Evolutionary conservation across 352 stramenopile species (phyloP).

Genomic region (Phytophthora europaea): DNA sequence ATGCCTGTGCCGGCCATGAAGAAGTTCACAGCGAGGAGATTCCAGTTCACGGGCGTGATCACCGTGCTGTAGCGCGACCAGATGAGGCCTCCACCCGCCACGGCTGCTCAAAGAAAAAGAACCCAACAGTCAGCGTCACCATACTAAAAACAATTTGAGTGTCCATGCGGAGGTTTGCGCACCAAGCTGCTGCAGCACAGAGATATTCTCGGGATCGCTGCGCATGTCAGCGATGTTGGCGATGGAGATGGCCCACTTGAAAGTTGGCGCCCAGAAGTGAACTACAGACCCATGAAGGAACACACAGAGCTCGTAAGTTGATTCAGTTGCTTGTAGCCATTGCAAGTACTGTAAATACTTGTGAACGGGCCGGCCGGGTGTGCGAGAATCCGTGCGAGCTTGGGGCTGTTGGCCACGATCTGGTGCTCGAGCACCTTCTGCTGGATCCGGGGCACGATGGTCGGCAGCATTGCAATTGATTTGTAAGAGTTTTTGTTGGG

Average conservation of each 20-base stretch:
- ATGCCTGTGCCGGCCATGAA: constrained; percentile 88
- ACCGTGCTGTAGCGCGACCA: constrained; percentile 90
- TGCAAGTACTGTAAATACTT: constrained; percentile 40
- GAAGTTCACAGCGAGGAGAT: constrained; percentile 89
- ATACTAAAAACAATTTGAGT: background rate
- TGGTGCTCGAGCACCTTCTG: constrained; percentile 78
- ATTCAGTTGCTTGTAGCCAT: background rate
- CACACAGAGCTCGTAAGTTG: background rate
- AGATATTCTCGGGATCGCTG: constrained; percentile 84
- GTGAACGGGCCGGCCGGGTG: constrained; percentile 91
- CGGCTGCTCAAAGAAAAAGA: constrained; percentile 34
- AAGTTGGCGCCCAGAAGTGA: constrained; percentile 91
- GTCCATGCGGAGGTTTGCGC: background rate
- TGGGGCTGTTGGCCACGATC: constrained; percentile 76
- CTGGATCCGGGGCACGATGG: constrained; percentile 79
- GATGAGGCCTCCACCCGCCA: constrained; percentile 87
- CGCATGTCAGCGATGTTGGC: constrained; percentile 91
- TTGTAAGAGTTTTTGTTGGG: constrained; percentile 2
- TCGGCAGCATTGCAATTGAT: constrained; percentile 57
- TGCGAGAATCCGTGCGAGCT: constrained; percentile 63
- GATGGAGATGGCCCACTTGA: constrained; percentile 92
- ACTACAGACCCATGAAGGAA: constrained; percentile 39
- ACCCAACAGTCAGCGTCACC: background rate
- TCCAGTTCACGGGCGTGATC: constrained; percentile 93
- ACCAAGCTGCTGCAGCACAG: constrained; percentile 73